Conservation (phyloP, 176 grass and related monocot genomes). For the Chloris gayana region DNA sequence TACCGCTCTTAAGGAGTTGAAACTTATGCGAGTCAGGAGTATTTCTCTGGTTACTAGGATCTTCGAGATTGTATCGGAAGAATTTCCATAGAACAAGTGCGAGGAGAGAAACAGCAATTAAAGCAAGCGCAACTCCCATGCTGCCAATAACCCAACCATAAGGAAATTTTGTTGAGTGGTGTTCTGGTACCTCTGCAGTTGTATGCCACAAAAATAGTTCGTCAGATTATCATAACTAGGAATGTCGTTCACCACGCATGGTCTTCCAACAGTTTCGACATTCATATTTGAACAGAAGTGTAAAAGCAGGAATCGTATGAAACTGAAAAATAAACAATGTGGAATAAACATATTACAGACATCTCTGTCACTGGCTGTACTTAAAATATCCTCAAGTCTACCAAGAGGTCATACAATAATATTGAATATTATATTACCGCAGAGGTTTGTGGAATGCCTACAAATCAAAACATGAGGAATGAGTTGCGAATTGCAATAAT, state of each 20-base stretch:
- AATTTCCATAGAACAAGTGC: conserved; percentile 64
- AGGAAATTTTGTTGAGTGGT: conserved; percentile 72
- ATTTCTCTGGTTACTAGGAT: conserved; percentile 57
- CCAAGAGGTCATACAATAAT: conserved; percentile 3
- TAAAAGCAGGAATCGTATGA: neutral
- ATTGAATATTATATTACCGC: conserved; percentile 1
- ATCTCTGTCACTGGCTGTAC: neutral
- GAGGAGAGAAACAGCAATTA: conserved; percentile 77
- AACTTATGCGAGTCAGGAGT: conserved; percentile 76
- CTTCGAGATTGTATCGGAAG: conserved; percentile 46
- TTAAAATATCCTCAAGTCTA: conserved; percentile 4
- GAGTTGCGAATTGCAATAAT: neutral
- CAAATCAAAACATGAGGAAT: neutral
- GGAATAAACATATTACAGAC: neutral
- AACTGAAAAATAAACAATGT: neutral
- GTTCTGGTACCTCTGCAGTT: conserved; percentile 58
- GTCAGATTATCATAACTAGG: conserved; percentile 35
- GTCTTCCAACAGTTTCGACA: neutral
- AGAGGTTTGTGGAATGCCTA: neutral
- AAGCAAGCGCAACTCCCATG: conserved; percentile 82
- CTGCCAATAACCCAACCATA: conserved; percentile 96
- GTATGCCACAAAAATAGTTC: conserved; percentile 9
- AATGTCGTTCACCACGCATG: conserved; percentile 3
- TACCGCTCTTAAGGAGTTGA: conserved; percentile 83
- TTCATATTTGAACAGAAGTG: neutral